Evolutionary conservation across 768 basidiomycete species (phyloP).

Genomic region (Dictyophora rubrovolvata): DNA sequence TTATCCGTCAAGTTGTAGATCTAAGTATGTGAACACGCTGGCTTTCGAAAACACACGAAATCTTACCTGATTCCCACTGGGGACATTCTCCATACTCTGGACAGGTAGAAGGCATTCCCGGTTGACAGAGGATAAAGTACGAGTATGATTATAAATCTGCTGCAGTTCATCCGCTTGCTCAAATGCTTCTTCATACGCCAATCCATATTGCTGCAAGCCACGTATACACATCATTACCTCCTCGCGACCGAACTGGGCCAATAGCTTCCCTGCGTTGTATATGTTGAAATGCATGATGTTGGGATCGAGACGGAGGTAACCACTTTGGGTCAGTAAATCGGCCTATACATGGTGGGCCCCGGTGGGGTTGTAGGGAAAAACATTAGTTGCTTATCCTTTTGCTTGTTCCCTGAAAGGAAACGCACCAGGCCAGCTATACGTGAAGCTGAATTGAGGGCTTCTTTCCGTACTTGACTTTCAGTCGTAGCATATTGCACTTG

Average conservation of each 20-base stretch:
- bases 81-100: not conserved
- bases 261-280: slow-evolving; percentile 71
- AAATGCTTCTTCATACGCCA: slow-evolving; percentile 78
- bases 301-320: slow-evolving; percentile 79
- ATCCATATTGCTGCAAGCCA: slow-evolving; percentile 81
- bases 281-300: slow-evolving; percentile 85
- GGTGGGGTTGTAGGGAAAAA: not conserved
- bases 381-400: too few species aligned
- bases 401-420: too few species aligned
- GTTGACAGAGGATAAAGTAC: not conserved
- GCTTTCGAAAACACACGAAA: not conserved
- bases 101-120: not conserved
- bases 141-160: slow-evolving; percentile 25
- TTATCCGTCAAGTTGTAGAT: not conserved
- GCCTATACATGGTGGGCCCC: slow-evolving; percentile 32
- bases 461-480: slow-evolving; percentile 65
- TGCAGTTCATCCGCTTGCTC: slow-evolving; percentile 64
- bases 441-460: slow-evolving; percentile 75
- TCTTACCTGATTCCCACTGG: not conserved
- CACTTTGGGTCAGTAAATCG: slow-evolving; percentile 75
- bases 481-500: slow-evolving; percentile 46
- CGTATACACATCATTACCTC: slow-evolving; percentile 78
- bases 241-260: slow-evolving; percentile 72
- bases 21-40: not conserved
- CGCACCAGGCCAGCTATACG: slow-evolving; percentile 82